A percentile compares a stretch with the other conserved stretches of the same genome.
Conservation (phyloP, 805 yeast species). For the Saccharomycopsis javanensis region DNA sequence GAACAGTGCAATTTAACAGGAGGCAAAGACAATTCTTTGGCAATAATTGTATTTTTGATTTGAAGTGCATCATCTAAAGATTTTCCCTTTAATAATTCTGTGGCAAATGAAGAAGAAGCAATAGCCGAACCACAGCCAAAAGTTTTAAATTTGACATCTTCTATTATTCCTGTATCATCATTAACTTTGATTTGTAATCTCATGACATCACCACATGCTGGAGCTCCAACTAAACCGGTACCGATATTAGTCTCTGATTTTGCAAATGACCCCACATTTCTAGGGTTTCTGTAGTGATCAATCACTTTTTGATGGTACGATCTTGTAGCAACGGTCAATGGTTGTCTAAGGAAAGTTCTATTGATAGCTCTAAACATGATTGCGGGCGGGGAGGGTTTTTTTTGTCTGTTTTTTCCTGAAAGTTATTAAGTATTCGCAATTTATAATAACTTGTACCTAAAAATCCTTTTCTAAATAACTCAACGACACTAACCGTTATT, state of each 20-base stretch:
- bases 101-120: slow-evolving; percentile 90
- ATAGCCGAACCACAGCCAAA: slow-evolving; percentile 99
- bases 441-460: too few relatives aligned
- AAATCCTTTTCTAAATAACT: too few relatives aligned
- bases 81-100: slow-evolving; percentile 93
- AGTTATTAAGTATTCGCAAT: too few relatives aligned
- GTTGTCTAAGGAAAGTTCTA: neutral
- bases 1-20: slow-evolving; percentile 97
- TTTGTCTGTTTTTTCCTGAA: too few relatives aligned
- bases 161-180: slow-evolving; percentile 81
- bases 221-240: slow-evolving; percentile 97
- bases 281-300: slow-evolving; percentile 93
- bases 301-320: slow-evolving; percentile 86
- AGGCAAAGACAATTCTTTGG: slow-evolving; percentile 87
- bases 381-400: too few relatives aligned
- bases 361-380: neutral
- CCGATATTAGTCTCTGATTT: slow-evolving; percentile 73
- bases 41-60: slow-evolving; percentile 89
- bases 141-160: slow-evolving; percentile 95
- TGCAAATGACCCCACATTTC: slow-evolving; percentile 91
- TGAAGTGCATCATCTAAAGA: slow-evolving; percentile 85
- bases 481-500: too few relatives aligned
- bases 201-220: slow-evolving; percentile 99
- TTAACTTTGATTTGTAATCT: slow-evolving; percentile 90
- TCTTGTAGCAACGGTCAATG: neutral